Conservation (phyloP, 2,329 filamentous ascomycete species). For the Coniochaeta sp. region DNA sequence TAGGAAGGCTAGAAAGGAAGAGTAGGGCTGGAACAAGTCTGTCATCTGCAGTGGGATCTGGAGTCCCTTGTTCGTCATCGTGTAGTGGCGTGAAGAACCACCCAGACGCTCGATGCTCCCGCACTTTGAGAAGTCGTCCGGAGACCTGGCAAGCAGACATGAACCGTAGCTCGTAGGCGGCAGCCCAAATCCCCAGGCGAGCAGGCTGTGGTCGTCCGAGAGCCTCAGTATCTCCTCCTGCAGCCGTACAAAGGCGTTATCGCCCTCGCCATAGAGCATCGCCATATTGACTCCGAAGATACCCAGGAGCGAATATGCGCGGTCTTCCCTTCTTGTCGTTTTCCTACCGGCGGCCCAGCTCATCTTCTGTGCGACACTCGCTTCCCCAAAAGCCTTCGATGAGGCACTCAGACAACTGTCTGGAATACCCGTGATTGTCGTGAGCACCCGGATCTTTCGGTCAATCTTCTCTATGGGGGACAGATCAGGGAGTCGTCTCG, state of each 20-base stretch:
- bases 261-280: conserved; percentile 15
- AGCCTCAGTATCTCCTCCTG: conserved; percentile 8
- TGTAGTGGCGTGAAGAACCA: neutral
- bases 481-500: too few species aligned
- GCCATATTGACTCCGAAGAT: conserved; percentile 20
- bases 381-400: neutral
- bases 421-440: neutral
- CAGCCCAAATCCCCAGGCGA: conserved; percentile 1
- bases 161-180: neutral
- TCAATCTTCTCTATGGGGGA: too few species aligned
- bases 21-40: neutral
- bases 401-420: neutral
- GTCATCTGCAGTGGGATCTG: neutral
- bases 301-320: conserved; percentile 18
- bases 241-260: conserved; percentile 7
- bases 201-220: conserved; percentile 2
- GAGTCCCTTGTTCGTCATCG: neutral
- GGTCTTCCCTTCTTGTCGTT: conserved; percentile 17
- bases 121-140: neutral
- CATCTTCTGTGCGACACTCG: conserved; percentile 7
- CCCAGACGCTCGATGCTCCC: neutral
- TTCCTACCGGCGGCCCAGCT: conserved; percentile 15
- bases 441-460: neutral
- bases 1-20: neutral
- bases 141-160: neutral